phyloP scores from a whole-genome alignment of 2,329 filamentous ascomycete species.

The Fusarium graminum region DNA sequence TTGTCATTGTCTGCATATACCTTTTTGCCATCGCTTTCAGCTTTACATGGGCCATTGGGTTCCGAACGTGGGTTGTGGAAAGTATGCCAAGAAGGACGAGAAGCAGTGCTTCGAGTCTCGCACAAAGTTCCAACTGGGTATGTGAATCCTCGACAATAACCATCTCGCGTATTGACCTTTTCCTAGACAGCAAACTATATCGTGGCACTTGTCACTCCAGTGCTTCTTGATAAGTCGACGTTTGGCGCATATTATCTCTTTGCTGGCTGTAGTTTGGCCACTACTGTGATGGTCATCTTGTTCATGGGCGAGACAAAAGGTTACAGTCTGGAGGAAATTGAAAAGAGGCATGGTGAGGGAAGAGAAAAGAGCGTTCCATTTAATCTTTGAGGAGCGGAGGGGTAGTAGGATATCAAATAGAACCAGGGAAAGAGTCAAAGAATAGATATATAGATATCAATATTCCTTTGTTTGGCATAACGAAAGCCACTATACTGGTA shows the following conservation, averaged over 20 bases:
- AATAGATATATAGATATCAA: too few species aligned
- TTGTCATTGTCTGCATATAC: conserved; percentile 65
- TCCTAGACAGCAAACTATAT: conserved; percentile 58
- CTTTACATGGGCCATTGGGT: conserved; percentile 65
- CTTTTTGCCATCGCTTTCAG: conserved; percentile 62
- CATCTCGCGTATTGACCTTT: neutral
- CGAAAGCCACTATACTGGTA: too few species aligned
- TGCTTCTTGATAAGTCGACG: conserved; percentile 55
- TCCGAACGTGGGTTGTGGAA: conserved; percentile 68
- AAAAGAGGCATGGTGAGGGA: conserved; percentile 25
- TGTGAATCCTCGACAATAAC: neutral
- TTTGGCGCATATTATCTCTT: conserved; percentile 63
- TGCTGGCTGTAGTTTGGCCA: conserved; percentile 55
- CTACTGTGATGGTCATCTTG: conserved; percentile 53
- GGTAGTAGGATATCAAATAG: too few species aligned
- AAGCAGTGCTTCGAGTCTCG: conserved; percentile 66
- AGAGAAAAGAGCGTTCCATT: conserved; percentile 8
- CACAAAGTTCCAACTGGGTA: conserved; percentile 66
- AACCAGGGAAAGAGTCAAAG: too few species aligned
- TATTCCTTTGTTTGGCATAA: too few species aligned
- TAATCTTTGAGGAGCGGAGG: neutral
- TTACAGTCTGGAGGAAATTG: conserved; percentile 57
- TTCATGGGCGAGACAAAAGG: conserved; percentile 61
- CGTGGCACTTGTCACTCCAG: conserved; percentile 60
- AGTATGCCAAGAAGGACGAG: conserved; percentile 68